Evolutionary conservation across 495 filamentous ascomycete species (phyloP).

Genomic region (Trypethelium eluteriae): DNA sequence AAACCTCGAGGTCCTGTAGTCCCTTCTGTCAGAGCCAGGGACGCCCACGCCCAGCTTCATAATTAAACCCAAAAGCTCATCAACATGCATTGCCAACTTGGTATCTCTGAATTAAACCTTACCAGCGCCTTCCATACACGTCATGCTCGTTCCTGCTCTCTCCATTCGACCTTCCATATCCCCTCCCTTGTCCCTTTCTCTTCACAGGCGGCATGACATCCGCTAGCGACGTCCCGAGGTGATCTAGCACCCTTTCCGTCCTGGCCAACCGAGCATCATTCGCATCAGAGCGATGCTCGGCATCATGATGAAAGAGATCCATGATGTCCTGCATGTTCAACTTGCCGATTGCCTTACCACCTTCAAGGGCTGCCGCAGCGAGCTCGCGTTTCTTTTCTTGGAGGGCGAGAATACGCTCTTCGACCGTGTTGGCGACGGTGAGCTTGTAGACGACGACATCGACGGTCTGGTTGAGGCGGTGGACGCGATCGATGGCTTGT

Average conservation of each 20-base stretch:
- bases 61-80: too few relatives aligned
- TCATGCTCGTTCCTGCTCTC: conserved; percentile 7
- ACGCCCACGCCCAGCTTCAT: neutral
- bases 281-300: conserved; percentile 37
- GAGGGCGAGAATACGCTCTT: conserved; percentile 84
- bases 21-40: neutral
- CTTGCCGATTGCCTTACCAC: conserved; percentile 67
- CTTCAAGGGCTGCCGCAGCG: conserved; percentile 76
- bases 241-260: conserved; percentile 11
- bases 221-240: neutral
- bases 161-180: neutral
- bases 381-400: conserved; percentile 88
- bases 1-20: neutral
- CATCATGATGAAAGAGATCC: conserved; percentile 75
- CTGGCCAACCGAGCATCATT: conserved; percentile 1
- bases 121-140: conserved; percentile 14
- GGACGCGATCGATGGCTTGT: conserved; percentile 96
- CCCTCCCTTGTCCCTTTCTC: neutral
- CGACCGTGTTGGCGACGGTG: conserved; percentile 75
- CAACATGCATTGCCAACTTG: neutral
- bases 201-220: neutral
- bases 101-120: neutral
- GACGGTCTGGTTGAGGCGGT: conserved; percentile 87
- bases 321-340: conserved; percentile 90
- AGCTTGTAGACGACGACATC: conserved; percentile 93